Percentiles rank a stretch among this genome's conserved stretches.
Evolutionary conservation across 2,329 filamentous ascomycete species (phyloP).

Genomic region (Aureobasidium zeae): DNA sequence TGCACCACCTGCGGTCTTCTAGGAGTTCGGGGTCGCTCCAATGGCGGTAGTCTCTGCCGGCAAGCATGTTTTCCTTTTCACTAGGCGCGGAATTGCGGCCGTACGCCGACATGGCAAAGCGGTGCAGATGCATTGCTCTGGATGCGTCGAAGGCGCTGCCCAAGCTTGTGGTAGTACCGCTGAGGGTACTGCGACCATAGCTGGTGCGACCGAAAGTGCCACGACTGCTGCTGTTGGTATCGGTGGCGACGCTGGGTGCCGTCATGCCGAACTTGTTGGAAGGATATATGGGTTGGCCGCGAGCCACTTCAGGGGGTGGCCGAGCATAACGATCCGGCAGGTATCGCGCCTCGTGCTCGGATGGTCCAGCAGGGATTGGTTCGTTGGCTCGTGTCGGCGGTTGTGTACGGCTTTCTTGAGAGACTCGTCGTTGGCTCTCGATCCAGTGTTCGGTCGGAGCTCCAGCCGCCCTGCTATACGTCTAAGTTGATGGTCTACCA

Average conservation of each 20-base stretch:
- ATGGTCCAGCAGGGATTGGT: background rate
- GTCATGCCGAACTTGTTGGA: background rate
- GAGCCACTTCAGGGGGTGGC: background rate
- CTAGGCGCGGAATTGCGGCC: constrained; percentile 26
- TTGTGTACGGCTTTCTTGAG: constrained; percentile 1
- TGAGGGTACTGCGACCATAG: background rate
- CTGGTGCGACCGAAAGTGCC: background rate
- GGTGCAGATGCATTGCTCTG: background rate
- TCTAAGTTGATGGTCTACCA: background rate
- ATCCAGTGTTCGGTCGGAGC: constrained; percentile 2
- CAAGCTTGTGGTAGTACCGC: no score
- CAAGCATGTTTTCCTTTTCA: constrained; percentile 86
- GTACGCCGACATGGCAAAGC: background rate
- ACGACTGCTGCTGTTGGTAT: background rate
- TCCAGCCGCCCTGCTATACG: background rate
- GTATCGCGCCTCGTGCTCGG: background rate
- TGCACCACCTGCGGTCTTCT: constrained; percentile 77
- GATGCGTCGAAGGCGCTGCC: constrained; percentile 10
- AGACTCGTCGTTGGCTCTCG: constrained; percentile 1
- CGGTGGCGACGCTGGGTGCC: constrained; percentile 4
- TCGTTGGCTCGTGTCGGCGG: background rate
- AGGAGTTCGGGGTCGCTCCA: constrained; percentile 64
- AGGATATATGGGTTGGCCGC: background rate
- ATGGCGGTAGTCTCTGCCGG: constrained; percentile 67
- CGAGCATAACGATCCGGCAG: background rate